phyloP scores from a whole-genome alignment of 1,139 yeast species.

The Hansenula sp. region DNA sequence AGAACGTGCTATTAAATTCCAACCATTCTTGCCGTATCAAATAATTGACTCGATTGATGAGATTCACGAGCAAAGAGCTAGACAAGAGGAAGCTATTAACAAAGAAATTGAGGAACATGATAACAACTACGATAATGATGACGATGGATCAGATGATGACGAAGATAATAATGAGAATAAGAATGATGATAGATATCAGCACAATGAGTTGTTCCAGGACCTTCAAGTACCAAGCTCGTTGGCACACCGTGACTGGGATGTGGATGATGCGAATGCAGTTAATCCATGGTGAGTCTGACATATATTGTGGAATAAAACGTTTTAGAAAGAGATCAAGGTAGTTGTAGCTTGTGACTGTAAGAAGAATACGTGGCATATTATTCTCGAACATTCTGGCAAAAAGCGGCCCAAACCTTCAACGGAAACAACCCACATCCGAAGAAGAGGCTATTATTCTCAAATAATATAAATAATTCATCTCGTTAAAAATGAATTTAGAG shows the following conservation, averaged over 20 bases:
- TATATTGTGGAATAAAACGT: too few species aligned
- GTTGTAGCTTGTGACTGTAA: too few species aligned
- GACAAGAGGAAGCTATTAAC: conserved; percentile 13
- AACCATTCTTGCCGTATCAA: conserved; percentile 58
- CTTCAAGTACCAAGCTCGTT: conserved; percentile 47
- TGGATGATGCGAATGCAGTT: conserved; percentile 20
- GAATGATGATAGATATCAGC: conserved; percentile 24
- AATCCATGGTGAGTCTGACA: conserved; percentile 39
- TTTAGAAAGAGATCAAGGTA: too few species aligned
- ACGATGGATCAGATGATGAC: conserved; percentile 2
- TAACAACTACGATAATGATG: conserved; percentile 14
- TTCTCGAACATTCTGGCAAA: too few species aligned
- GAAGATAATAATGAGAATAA: conserved; percentile 15
- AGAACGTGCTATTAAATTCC: conserved; percentile 44
- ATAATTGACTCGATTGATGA: conserved; percentile 63
- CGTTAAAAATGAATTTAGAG: too few species aligned
- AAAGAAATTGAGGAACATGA: conserved; percentile 16
- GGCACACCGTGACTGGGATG: conserved; percentile 39
- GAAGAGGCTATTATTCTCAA: too few species aligned
- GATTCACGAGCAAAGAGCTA: conserved; percentile 39
- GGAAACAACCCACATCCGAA: too few species aligned
- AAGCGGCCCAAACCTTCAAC: too few species aligned
- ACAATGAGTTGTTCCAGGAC: conserved; percentile 43
- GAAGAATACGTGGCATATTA: too few species aligned
- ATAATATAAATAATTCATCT: too few species aligned